These are phyloP conservation scores for Kandelia obovata DNA, from an alignment of 345 rosid genomes.

Conservation along the genomic window DNA sequence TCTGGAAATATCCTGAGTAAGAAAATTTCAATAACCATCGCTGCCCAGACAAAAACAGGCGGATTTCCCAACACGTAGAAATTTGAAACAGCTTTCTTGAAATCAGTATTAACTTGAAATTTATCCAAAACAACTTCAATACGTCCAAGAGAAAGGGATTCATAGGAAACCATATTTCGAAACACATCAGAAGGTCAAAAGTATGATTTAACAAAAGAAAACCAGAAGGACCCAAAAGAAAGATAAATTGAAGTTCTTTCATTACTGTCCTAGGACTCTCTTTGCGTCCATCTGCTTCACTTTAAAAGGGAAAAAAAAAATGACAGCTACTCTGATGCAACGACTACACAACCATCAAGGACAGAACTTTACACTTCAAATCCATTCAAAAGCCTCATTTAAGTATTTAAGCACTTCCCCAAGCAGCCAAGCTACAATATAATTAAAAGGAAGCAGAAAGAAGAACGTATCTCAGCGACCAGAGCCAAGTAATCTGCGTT, in stretches of 20 bases:
- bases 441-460: too few relatives aligned
- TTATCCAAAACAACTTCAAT: neutral
- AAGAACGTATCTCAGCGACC: too few relatives aligned
- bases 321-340: neutral
- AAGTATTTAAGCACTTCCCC: neutral
- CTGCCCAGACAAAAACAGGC: neutral
- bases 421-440: neutral
- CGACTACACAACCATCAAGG: neutral
- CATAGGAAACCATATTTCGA: neutral
- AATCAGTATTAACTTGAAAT: constrained; percentile 1
- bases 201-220: neutral
- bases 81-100: neutral
- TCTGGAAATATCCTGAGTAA: constrained; percentile 8
- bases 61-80: neutral
- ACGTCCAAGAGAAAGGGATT: neutral
- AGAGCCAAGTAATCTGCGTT: too few relatives aligned
- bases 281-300: neutral
- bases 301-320: neutral
- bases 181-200: neutral
- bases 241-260: neutral
- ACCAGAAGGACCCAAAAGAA: neutral
- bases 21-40: constrained; percentile 7
- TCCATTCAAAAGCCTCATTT: neutral
- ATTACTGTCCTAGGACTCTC: neutral
- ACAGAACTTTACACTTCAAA: neutral